phyloP scores from a whole-genome alignment of 768 basidiomycete genomes.

The Astraeus odoratus region DNA sequence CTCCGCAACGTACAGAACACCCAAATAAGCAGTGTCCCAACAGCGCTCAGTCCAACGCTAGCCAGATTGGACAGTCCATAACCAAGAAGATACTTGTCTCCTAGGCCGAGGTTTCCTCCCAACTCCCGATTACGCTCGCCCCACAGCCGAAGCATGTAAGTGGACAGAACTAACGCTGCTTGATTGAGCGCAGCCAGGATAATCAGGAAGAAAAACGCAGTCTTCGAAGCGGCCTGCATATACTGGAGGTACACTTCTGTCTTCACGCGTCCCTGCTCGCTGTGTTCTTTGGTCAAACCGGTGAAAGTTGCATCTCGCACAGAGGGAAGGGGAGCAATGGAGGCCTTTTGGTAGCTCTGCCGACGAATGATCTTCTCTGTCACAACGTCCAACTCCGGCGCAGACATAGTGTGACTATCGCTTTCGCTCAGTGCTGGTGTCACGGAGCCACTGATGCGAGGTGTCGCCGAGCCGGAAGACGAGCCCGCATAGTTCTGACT shows the following conservation, averaged over 20 bases:
- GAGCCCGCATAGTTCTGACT: constrained; percentile 42
- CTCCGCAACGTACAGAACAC: constrained; percentile 72
- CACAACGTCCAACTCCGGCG: constrained; percentile 25
- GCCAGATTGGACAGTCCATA: constrained; percentile 66
- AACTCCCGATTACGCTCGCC: constrained; percentile 65
- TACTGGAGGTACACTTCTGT: constrained; percentile 69
- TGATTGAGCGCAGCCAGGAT: constrained; percentile 51
- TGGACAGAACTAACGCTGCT: constrained; percentile 50
- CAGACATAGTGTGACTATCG: constrained; percentile 17
- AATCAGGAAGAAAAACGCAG: constrained; percentile 64
- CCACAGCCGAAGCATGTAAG: constrained; percentile 71
- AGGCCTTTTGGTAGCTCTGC: constrained; percentile 53
- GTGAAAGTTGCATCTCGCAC: constrained; percentile 33
- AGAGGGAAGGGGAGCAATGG: constrained; percentile 36
- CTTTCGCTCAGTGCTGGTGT: constrained; percentile 17
- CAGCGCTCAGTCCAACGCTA: constrained; percentile 46
- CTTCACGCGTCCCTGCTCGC: constrained; percentile 79
- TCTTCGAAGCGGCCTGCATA: constrained; percentile 68
- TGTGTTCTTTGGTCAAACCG: constrained; percentile 61
- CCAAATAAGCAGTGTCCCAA: constrained; percentile 61
- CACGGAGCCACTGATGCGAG: constrained; percentile 25
- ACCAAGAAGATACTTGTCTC: constrained; percentile 46
- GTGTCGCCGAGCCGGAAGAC: constrained; percentile 40
- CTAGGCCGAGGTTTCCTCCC: constrained; percentile 53
- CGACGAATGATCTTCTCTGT: constrained; percentile 53